Conservation (phyloP, 2,329 filamentous ascomycete genomes). For the Colletotrichum eleusines region DNA sequence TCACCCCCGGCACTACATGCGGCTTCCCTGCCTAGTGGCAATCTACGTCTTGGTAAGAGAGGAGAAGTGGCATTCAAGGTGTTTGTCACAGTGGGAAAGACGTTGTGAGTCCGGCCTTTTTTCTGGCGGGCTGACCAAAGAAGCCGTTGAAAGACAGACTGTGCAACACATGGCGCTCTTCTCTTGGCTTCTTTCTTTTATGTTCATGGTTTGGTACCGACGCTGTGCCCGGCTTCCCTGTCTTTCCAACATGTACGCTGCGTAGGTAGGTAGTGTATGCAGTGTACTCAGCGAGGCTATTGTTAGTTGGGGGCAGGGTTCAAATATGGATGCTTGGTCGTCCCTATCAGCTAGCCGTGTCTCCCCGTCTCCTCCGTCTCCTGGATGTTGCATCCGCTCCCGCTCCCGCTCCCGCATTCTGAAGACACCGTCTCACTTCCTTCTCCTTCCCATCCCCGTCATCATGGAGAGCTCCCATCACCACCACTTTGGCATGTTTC, state of each 20-base stretch:
- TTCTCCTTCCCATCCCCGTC: background rate
- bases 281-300: slow-evolving; percentile 7
- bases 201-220: slow-evolving; percentile 27
- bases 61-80: slow-evolving; percentile 23
- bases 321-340: slow-evolving; percentile 39
- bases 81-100: slow-evolving; percentile 35
- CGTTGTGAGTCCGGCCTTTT: slow-evolving; percentile 33
- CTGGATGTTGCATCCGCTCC: slow-evolving; percentile 29
- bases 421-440: slow-evolving; percentile 13
- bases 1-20: slow-evolving; percentile 22
- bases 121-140: slow-evolving; percentile 30
- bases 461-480: slow-evolving; percentile 30
- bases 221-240: slow-evolving; percentile 22
- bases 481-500: slow-evolving; percentile 32
- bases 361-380: slow-evolving; percentile 25
- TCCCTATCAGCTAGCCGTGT: slow-evolving; percentile 24
- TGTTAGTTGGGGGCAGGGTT: slow-evolving; percentile 29
- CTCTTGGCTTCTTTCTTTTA: slow-evolving; percentile 38
- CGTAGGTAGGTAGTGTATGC: too few relatives aligned
- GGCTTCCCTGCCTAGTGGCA: slow-evolving; percentile 37
- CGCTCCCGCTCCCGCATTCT: slow-evolving; percentile 29
- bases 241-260: slow-evolving; percentile 37
- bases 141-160: slow-evolving; percentile 35
- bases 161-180: slow-evolving; percentile 35
- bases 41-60: slow-evolving; percentile 23